Evolutionary conservation across 2,329 filamentous ascomycete genomes (phyloP).

Genomic region (Pseudogymnoascus sp.): DNA sequence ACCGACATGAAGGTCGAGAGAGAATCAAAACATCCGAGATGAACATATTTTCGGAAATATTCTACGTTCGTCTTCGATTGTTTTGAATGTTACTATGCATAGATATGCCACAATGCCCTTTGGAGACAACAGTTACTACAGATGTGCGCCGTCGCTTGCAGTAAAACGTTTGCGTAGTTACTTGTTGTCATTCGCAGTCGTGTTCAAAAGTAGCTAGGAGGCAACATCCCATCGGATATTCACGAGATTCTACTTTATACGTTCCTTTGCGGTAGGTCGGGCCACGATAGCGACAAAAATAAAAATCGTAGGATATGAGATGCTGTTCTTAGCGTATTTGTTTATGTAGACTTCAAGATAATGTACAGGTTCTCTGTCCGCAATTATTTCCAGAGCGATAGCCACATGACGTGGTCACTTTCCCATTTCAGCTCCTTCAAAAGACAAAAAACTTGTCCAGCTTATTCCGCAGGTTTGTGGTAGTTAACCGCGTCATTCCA

Average conservation of each 20-base stretch:
- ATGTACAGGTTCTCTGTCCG: conserved; percentile 7
- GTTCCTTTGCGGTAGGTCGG: neutral
- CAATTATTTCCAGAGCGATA: conserved; percentile 7
- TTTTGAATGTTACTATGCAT: neutral
- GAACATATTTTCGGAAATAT: neutral
- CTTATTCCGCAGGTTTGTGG: conserved; percentile 73
- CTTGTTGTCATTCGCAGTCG: neutral
- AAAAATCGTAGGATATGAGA: neutral
- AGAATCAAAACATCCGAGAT: neutral
- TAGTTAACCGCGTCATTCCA: conserved; percentile 97
- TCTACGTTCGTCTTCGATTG: neutral
- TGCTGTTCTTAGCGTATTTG: neutral
- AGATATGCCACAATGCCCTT: neutral
- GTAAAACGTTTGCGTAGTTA: neutral
- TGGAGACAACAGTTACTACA: neutral
- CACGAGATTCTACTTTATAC: neutral
- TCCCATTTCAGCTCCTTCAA: conserved; percentile 6
- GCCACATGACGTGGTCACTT: conserved; percentile 2
- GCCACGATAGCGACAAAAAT: neutral
- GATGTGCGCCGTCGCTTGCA: neutral
- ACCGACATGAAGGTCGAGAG: neutral
- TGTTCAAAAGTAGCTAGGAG: neutral
- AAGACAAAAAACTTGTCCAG: neutral
- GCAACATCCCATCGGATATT: neutral
- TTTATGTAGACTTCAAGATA: conserved; percentile 9